Base-by-base conservation (phyloP, 257 asterid species). In the Agastache rugosa region DNA sequence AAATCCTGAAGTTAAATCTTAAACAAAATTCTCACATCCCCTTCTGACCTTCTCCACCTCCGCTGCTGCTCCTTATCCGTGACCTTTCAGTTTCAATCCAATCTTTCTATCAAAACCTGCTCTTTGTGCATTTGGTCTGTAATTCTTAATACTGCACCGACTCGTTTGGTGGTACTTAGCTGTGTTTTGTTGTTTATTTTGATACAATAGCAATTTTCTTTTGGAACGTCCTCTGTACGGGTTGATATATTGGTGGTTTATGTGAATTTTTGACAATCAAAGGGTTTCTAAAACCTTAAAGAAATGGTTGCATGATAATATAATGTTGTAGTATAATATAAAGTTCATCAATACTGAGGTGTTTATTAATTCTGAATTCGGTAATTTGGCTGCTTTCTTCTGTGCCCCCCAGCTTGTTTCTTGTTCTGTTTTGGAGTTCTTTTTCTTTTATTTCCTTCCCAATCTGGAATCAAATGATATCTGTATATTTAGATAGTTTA, bases 361-460 rank as follows among this genome's bases (percentile, higher is more conserved):
- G 67, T 47, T 58, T 56, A 42, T 58, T 55, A 37, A 39, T 56
- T 42, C 37, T 16, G 56, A 59, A 17, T 78, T 47, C 23, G 45
- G 63, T 74, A 20, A 17, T 68, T 54, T 69, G 35, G 58, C 17
- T 74, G 79, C 72, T 70, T 69, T 63, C 62, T 17, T 58, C 17
- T 35, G 55, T 23, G 47, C 35, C 45, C 19, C 19, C 12, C 67
- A 56, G 76, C 53, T 37, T 54, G 48, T 34, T 48, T 50, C 7
- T 64, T 20, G 19, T 20, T 44, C 10, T 41, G 19, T 69, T 69
- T 69, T 34, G 11, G 31, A 51, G 14, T 16, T 47, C 34, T 4
- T 23, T 51, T 58, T 68, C 27, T 25, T 17, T 25, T 23, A 4
- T 16, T 42, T 51, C 6, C 62, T 35, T 63, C 34, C 35, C 44